Evolutionary conservation across 257 asterid genomes (phyloP), one percentile per base, ranked within the genome.

Genomic region (Solanum stenotomum): DNA sequence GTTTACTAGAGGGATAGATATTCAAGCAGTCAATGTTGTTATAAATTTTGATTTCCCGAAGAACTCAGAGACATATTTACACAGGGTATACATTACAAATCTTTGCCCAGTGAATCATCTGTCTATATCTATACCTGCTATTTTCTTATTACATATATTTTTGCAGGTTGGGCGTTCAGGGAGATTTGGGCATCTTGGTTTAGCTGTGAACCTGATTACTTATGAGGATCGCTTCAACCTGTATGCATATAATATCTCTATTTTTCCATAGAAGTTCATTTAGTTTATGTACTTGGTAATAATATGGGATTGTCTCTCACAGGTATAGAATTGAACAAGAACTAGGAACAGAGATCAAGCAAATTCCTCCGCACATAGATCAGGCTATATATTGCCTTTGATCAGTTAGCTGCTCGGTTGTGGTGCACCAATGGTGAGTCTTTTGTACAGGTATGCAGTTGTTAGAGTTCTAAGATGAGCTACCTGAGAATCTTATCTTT

Each of bases 261-360:
- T 25, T 40, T 76, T 79, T 61, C 27, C 12, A 77, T 87, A 23
- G 31, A 35, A 44, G 44, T 61, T 37, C 87, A 52, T 16, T 75
- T 23, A 15, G 35, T 87, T 40, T 52, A 40, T 85, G 37, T 83
- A 46, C 37, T 89, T 52, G 81, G 84, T 65, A 83, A 89, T 75
- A 61, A 22, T 35, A 72, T 16, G 67, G 86, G 86, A 49, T 89
- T 29, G 71, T 59, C 44, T 85, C 87, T 89, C 86, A 75, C 92
- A 96, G 98, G 95, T 93, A 96, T 90, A 93, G 94, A 93, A 96
- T 96, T 87, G 98, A 96, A 90, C 98, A 96, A 93, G 98, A 96
- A 91, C 92, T 95, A 52, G 98, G 98, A 72, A 96, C 98, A n/a
- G 98, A 96, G 91, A 95, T 95, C 90, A 94, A 95, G 90, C 98